These are phyloP conservation scores for Alternaria postmessia DNA, from an alignment of 2,329 filamentous ascomycete genomes.

Conservation along the genomic window DNA sequence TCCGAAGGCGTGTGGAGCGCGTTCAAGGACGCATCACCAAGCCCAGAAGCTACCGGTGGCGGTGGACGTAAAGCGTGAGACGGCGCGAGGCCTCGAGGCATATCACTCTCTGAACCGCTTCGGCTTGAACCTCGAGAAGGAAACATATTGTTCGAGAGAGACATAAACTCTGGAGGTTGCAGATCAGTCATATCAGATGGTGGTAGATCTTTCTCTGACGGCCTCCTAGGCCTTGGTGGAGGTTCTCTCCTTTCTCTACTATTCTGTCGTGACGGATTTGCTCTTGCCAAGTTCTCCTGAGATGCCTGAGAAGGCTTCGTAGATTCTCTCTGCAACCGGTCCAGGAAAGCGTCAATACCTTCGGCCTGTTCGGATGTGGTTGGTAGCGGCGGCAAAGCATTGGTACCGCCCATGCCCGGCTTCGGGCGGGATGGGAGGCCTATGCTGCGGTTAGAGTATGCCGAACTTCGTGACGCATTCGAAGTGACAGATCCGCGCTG, in stretches of 20 bases:
- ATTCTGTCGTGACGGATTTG: constrained; percentile 33
- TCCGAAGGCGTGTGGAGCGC: constrained; percentile 50
- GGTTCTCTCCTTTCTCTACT: constrained; percentile 29
- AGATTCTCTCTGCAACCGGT: constrained; percentile 47
- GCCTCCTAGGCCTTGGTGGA: constrained; percentile 33
- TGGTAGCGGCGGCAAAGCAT: constrained; percentile 33
- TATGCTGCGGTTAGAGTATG: constrained; percentile 38
- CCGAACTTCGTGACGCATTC: constrained; percentile 41
- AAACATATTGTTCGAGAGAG: constrained; percentile 30
- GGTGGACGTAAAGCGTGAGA: constrained; percentile 30
- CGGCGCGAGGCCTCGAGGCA: constrained; percentile 10
- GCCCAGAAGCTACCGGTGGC: constrained; percentile 28
- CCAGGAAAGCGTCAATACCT: constrained; percentile 51
- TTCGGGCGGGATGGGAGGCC: constrained; percentile 37
- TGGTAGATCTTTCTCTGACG: constrained; percentile 39
- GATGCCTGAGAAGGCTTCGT: constrained; percentile 24
- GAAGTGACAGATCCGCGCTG: constrained; percentile 41
- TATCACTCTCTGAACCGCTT: constrained; percentile 26
- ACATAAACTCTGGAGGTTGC: constrained; percentile 26
- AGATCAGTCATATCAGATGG: constrained; percentile 31
- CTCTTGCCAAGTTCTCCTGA: constrained; percentile 25
- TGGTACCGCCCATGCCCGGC: constrained; percentile 21
- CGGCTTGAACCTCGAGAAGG: constrained; percentile 36
- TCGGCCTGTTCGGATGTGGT: constrained; percentile 35
- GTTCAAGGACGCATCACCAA: constrained; percentile 36